Evolutionary conservation across 257 asterid species (phyloP), one percentile per base, ranked within the genome.

Genomic region (Capsicum pubescens): DNA sequence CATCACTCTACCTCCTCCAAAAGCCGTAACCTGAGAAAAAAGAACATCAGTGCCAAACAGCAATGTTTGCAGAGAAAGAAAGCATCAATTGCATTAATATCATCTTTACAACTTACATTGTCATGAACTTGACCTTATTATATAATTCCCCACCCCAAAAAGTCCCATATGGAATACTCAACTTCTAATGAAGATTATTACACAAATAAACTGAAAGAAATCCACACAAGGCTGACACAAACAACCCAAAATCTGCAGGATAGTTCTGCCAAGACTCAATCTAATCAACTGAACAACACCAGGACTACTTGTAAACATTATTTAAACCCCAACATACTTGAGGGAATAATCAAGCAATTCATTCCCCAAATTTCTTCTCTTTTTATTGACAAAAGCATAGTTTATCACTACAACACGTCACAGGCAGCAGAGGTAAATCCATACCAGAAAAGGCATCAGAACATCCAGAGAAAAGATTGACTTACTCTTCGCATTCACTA

Each of bases 1-100:
- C 84, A 82, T 89, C 85, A 93, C 98, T 84, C 86, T 89, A 64
- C 70, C 80, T 83, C 98, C 98, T 85, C 99, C 99, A 89, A 96
- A 96, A 88, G 98, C 98, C 39, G 97, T 94, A 85, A 94, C 97
- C 99, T 95, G 89, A 80, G 83, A 84, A 58, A 5, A 39, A 78
- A 83, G 56, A 6, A 48, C 80, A 55, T 54, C 44, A 77, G 66
- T 8, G 44, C 26, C 63, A 52, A 76, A 26, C 14, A 76, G 48
- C 81, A 74, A 21, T 4, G 57, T 74, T 50, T 50, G 44, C 48
- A 26, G 64, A 76, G 8, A 76, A 76, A 26, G 6, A 76, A 26
- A 76, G 56, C 7, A 48, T 74, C 11, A 48, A 19, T 7, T 21
- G 7, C 50, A 19, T 44, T 48, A 48, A 13, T 71, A n/a, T n/a